Conservation (phyloP, 805 yeast genomes). For the Yarrowia alimentaria region DNA sequence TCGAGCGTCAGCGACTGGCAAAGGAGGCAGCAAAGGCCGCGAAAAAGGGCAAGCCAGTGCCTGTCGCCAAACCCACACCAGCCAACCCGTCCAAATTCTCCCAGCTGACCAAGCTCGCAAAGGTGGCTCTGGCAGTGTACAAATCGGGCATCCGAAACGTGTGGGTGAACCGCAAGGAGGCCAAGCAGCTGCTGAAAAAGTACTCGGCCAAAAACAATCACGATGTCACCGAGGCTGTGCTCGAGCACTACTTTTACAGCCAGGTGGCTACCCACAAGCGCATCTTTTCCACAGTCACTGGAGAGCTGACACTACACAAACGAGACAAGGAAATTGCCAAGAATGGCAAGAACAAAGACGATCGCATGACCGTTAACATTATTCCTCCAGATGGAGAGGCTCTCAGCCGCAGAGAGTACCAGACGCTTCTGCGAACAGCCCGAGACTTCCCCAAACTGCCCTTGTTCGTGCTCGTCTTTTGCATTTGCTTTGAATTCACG, state of each 20-base stretch:
- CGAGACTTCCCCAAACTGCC: slow-evolving; percentile 56
- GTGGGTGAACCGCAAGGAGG: slow-evolving; percentile 44
- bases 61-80: background rate
- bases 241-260: slow-evolving; percentile 30
- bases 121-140: slow-evolving; percentile 39
- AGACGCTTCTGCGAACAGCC: slow-evolving; percentile 51
- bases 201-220: slow-evolving; percentile 30
- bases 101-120: background rate
- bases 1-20: slow-evolving; percentile 7
- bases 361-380: slow-evolving; percentile 3
- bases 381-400: slow-evolving; percentile 34
- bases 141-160: slow-evolving; percentile 50
- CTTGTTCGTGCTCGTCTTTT: slow-evolving; percentile 53
- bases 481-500: slow-evolving; percentile 57
- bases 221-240: slow-evolving; percentile 36
- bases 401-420: slow-evolving; percentile 49
- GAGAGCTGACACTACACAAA: slow-evolving; percentile 27
- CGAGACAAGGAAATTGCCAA: slow-evolving; percentile 37
- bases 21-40: background rate
- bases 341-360: slow-evolving; percentile 31
- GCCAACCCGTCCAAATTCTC: background rate
- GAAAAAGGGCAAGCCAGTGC: background rate
- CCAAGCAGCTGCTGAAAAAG: slow-evolving; percentile 29
- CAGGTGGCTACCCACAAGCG: slow-evolving; percentile 28
- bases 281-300: slow-evolving; percentile 27